Percentiles rank a stretch among this genome's conserved stretches.
These are phyloP conservation scores for Golubevia pallescens DNA, from an alignment of 1,284 basidiomycete species.

Conservation along the genomic window DNA sequence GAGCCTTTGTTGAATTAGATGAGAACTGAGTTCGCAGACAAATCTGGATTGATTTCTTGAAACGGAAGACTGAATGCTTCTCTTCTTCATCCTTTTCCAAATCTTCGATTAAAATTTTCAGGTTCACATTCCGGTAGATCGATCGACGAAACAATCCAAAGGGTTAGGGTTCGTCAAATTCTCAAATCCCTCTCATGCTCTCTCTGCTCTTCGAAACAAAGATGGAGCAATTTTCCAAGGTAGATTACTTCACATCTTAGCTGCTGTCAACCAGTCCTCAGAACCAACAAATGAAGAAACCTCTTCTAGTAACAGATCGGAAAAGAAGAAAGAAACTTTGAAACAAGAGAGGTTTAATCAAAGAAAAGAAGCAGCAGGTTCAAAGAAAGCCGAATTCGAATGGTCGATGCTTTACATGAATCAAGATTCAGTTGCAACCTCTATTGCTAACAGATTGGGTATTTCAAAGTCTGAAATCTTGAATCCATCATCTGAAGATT, in stretches of 20 bases:
- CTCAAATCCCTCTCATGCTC: constrained; percentile 72
- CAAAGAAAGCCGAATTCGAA: constrained; percentile 45
- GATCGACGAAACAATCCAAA: constrained; percentile 74
- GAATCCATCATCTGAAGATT: constrained; percentile 18
- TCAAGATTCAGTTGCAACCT: constrained; percentile 54
- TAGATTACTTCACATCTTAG: constrained; percentile 85
- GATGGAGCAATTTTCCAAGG: constrained; percentile 91
- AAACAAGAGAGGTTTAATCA: constrained; percentile 44
- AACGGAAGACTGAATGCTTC: no score
- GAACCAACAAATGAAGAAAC: neutral
- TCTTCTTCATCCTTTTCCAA: no score
- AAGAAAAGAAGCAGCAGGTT: constrained; percentile 35
- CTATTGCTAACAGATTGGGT: constrained; percentile 53
- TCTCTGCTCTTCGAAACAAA: constrained; percentile 77
- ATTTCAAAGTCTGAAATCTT: constrained; percentile 49
- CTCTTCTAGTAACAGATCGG: no score
- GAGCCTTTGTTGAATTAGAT: no score
- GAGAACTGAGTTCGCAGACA: no score
- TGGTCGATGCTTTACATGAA: constrained; percentile 64
- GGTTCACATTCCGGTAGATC: constrained; percentile 83
- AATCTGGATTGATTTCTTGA: no score
- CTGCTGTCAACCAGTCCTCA: constrained; percentile 72
- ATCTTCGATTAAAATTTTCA: constrained; percentile 52
- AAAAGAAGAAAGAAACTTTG: constrained; percentile 23
- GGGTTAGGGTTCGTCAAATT: constrained; percentile 82